Evolutionary conservation across 352 stramenopile genomes (phyloP).

Genomic region (Phytophthora macrochlamydospora): DNA sequence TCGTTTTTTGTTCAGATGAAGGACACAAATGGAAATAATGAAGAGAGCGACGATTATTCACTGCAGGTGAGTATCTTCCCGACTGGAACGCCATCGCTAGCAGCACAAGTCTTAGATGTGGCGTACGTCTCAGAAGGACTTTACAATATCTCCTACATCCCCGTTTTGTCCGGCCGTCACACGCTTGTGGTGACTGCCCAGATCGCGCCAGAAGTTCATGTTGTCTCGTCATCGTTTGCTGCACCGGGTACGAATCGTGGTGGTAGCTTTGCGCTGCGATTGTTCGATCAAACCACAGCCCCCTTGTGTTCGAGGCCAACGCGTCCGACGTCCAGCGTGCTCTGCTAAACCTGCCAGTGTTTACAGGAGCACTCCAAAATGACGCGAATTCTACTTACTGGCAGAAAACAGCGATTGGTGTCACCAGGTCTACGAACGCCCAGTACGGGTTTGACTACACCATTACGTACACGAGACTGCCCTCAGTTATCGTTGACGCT

Average conservation of each 20-base stretch:
- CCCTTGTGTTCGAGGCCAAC: slow-evolving; percentile 85
- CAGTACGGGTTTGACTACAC: slow-evolving; percentile 77
- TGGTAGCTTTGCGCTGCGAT: slow-evolving; percentile 83
- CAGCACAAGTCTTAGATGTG: slow-evolving; percentile 46
- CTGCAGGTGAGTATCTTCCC: slow-evolving; percentile 61
- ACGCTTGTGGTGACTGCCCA: slow-evolving; percentile 87
- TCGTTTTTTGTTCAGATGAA: slow-evolving; percentile 83
- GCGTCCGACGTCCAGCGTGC: slow-evolving; percentile 66
- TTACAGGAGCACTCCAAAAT: slow-evolving; percentile 24
- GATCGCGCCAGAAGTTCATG: slow-evolving; percentile 79
- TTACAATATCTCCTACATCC: slow-evolving; percentile 89
- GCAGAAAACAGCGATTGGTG: slow-evolving; percentile 42
- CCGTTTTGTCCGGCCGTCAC: slow-evolving; percentile 82
- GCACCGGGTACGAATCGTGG: slow-evolving; percentile 56
- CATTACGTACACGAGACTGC: slow-evolving; percentile 66
- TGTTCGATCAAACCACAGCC: slow-evolving; percentile 66
- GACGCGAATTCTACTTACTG: slow-evolving; percentile 1
- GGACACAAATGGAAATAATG: slow-evolving; percentile 84
- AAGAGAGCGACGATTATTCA: slow-evolving; percentile 40
- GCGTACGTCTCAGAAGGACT: slow-evolving; percentile 67
- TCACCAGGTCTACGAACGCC: slow-evolving; percentile 52
- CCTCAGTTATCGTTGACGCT: slow-evolving; percentile 39
- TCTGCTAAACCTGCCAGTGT: slow-evolving; percentile 62
- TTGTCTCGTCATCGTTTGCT: slow-evolving; percentile 80
- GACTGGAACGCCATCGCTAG: slow-evolving; percentile 29